These are phyloP conservation scores for Plasmodium blacklocki DNA, from an alignment of 169 alveolate species.

Conservation along the genomic window DNA sequence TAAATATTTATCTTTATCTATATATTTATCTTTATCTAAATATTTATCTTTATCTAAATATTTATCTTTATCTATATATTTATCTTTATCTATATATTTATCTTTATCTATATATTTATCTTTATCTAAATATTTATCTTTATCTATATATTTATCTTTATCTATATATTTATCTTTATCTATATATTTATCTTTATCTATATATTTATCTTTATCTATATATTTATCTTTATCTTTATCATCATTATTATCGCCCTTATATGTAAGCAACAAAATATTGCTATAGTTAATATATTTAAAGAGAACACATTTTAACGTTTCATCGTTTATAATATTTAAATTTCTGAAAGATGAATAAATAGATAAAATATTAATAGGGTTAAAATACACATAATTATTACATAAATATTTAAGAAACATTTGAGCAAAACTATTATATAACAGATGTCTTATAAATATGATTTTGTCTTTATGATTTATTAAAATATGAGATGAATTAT, in stretches of 20 bases:
- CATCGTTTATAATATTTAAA: constrained; percentile 12
- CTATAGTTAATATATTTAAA: constrained; percentile 8
- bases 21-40: no score
- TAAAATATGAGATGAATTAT: background rate
- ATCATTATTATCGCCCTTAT: background rate
- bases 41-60: background rate
- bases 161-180: no score
- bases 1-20: background rate
- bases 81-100: no score
- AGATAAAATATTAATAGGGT: constrained; percentile 9
- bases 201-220: no score
- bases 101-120: no score
- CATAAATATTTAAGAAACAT: constrained; percentile 1
- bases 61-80: background rate
- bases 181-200: no score
- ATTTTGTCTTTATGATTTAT: constrained; percentile 24
- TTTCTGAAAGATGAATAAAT: constrained; percentile 26
- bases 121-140: background rate
- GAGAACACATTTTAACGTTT: background rate
- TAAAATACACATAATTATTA: constrained; percentile 13
- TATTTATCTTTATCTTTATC: background rate
- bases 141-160: background rate
- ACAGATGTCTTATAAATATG: background rate
- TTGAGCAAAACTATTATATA: constrained; percentile 12
- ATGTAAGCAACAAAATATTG: background rate